Percentiles rank a stretch among this genome's conserved stretches.
Evolutionary conservation across 495 filamentous ascomycete genomes (phyloP).

Genomic region (Podospora tetraspora): DNA sequence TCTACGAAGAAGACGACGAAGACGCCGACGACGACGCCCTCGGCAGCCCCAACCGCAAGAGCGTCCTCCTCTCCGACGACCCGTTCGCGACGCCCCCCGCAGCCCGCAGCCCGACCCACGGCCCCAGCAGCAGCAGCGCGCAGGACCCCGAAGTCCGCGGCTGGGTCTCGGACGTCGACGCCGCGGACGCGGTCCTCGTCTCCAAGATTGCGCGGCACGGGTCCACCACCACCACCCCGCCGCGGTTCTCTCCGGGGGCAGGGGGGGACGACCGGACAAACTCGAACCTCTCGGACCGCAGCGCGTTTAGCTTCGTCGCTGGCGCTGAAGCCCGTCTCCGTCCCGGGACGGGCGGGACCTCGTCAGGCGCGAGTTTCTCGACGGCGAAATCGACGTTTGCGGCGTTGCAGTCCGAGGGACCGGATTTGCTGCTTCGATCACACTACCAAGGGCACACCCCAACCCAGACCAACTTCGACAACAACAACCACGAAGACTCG

Average conservation of each 20-base stretch:
- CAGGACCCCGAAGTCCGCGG: conserved; percentile 51
- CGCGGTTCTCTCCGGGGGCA: conserved; percentile 3
- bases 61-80: conserved; percentile 28
- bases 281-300: conserved; percentile 38
- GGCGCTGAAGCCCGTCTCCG: conserved; percentile 12
- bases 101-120: not conserved
- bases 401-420: conserved; percentile 60
- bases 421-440: conserved; percentile 46
- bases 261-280: conserved; percentile 21
- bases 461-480: too few relatives aligned
- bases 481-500: not conserved
- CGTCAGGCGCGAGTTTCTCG: conserved; percentile 54
- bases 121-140: not conserved
- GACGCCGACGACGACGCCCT: conserved; percentile 29
- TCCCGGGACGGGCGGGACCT: conserved; percentile 13
- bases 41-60: conserved; percentile 16
- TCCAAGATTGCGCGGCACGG: conserved; percentile 20
- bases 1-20: conserved; percentile 65
- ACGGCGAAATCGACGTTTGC: conserved; percentile 61
- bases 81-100: conserved; percentile 40
- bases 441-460: not conserved
- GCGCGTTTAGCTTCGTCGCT: conserved; percentile 30
- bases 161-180: conserved; percentile 59
- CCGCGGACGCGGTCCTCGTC: conserved; percentile 44
- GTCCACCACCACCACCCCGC: conserved; percentile 14